Evolutionary conservation across 2,329 filamentous ascomycete genomes (phyloP).

Genomic region (Rhynchosporium graminicola): DNA sequence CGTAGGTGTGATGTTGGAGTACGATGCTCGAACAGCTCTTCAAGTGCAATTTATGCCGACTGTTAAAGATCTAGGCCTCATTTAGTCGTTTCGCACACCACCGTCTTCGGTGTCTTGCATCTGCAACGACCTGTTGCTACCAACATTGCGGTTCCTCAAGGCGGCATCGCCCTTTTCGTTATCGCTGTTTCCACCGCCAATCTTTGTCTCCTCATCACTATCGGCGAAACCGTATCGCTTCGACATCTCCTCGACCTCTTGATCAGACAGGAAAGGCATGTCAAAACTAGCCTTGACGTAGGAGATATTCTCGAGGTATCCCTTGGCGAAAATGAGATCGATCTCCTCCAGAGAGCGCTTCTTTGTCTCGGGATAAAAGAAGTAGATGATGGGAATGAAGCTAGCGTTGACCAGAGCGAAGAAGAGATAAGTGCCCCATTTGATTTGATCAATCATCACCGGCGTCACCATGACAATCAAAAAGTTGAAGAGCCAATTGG

Average conservation of each 20-base stretch:
- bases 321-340: slow-evolving; percentile 67
- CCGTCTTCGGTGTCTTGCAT: slow-evolving; percentile 16
- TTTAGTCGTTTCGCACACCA: slow-evolving; percentile 25
- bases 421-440: slow-evolving; percentile 44
- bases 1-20: not conserved
- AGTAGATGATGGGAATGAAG: slow-evolving; percentile 44
- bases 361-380: slow-evolving; percentile 52
- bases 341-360: slow-evolving; percentile 65
- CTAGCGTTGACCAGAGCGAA: slow-evolving; percentile 43
- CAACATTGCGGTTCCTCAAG: slow-evolving; percentile 19
- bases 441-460: slow-evolving; percentile 41
- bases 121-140: slow-evolving; percentile 7
- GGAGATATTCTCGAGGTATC: slow-evolving; percentile 57
- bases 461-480: slow-evolving; percentile 47
- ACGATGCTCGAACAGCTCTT: not conserved
- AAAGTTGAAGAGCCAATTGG: slow-evolving; percentile 57
- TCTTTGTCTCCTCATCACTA: slow-evolving; percentile 35
- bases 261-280: slow-evolving; percentile 53
- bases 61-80: slow-evolving; percentile 4
- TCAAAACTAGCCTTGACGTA: slow-evolving; percentile 60
- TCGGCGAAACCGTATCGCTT: slow-evolving; percentile 37
- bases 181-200: slow-evolving; percentile 25
- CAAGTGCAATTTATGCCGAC: not conserved
- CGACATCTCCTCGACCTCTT: slow-evolving; percentile 50
- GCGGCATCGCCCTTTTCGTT: slow-evolving; percentile 3